phyloP scores from a whole-genome alignment of 345 rosid species.

The Acer campestre region DNA sequence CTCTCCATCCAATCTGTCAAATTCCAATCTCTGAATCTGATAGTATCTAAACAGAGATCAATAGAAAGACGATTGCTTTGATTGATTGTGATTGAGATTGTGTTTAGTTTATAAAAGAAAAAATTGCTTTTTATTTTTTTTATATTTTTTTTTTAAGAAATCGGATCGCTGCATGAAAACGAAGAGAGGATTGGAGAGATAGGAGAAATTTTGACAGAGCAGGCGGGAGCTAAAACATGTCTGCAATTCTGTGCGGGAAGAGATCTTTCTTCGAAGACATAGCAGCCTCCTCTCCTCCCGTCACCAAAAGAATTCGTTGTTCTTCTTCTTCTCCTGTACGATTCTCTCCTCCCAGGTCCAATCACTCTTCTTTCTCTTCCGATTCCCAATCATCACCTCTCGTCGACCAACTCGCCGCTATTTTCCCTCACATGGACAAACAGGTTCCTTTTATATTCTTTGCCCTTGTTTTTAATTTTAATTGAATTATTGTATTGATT shows the following conservation, averaged over 20 bases:
- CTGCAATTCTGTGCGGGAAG: slow-evolving; percentile 93
- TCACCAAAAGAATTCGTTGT: slow-evolving; percentile 66
- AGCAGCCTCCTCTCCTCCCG: slow-evolving; percentile 52
- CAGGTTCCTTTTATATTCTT: slow-evolving; percentile 37
- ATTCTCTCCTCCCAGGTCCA: slow-evolving; percentile 51
- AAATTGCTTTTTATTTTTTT: not conserved
- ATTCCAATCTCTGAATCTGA: not conserved
- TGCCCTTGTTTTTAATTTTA: not conserved
- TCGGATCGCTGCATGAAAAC: slow-evolving; percentile 19
- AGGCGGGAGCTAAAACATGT: slow-evolving; percentile 67
- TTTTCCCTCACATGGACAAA: slow-evolving; percentile 85
- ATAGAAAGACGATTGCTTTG: not conserved
- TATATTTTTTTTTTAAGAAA: no score
- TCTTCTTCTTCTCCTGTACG: slow-evolving; percentile 63
- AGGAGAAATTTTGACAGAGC: slow-evolving; percentile 4
- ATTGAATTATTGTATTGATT: not conserved
- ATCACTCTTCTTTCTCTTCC: slow-evolving; percentile 20
- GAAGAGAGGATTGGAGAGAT: slow-evolving; percentile 25
- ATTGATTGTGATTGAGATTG: not conserved
- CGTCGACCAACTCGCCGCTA: slow-evolving; percentile 52
- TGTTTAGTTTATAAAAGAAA: no score
- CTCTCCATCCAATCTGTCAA: not conserved
- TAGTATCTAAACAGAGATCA: not conserved
- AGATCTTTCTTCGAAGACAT: slow-evolving; percentile 88
- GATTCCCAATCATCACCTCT: slow-evolving; percentile 34